phyloP scores from a whole-genome alignment of 306 rosid genomes.

The cucumber (Cucumis sativus) region Cucumber_9930_V3 NC_026655.2:2602001-2602500 shows the following conservation, averaged over 20 bases:
- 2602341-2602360: not conserved
- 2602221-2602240: not conserved
- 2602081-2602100: not conserved
- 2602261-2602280: too few relatives aligned
- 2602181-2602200: not conserved
- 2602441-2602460: not conserved
- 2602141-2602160: too few relatives aligned
- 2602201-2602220: not conserved
- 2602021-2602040: not conserved
- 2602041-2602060: not conserved
- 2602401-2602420: not conserved
- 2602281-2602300: not conserved
- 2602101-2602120: too few relatives aligned
- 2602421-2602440: not conserved
- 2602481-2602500: not conserved
- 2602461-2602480: not conserved
- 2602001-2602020: not conserved
- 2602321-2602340: too few relatives aligned
- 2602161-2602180: too few relatives aligned
- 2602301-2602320: not conserved
- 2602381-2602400: not conserved
- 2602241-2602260: not conserved
- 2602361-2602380: not conserved
- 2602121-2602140: too few relatives aligned
- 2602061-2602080: not conserved